Conservation (phyloP, 2,329 filamentous ascomycete genomes). For the Dactylellina drechsleri region DNA sequence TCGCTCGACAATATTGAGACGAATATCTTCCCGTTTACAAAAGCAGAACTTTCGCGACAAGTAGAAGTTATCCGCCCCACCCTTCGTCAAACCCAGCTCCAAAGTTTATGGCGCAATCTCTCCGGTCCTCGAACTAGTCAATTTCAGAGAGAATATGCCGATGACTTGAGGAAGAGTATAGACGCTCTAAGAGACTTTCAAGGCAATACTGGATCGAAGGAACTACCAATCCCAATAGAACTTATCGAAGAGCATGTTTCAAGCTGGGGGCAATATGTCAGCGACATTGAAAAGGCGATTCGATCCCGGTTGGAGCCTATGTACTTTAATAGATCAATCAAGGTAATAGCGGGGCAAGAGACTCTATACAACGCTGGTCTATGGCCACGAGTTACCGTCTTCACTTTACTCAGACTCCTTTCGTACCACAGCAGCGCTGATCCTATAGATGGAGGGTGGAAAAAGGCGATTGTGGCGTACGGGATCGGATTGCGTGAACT, state of each 20-base stretch:
- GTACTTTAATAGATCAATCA: conserved; percentile 2
- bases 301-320: conserved; percentile 31
- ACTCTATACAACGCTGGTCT: conserved; percentile 49
- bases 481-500: conserved; percentile 62
- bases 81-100: conserved; percentile 31
- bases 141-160: conserved; percentile 53
- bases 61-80: conserved; percentile 29
- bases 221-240: conserved; percentile 14
- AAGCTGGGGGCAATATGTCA: conserved; percentile 18
- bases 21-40: background rate
- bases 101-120: conserved; percentile 28
- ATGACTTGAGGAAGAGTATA: conserved; percentile 51
- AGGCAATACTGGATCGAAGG: conserved; percentile 17
- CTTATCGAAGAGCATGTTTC: conserved; percentile 13
- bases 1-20: background rate
- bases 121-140: conserved; percentile 26
- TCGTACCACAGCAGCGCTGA: conserved; percentile 18
- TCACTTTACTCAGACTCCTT: conserved; percentile 13
- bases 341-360: conserved; percentile 9
- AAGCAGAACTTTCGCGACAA: conserved; percentile 15
- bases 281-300: conserved; percentile 7
- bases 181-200: conserved; percentile 51
- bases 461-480: conserved; percentile 61
- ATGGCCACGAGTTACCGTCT: conserved; percentile 48
- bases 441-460: conserved; percentile 61